Evolutionary conservation across 176 grass and related monocot species (phyloP), one percentile per base, ranked within the genome.

Genomic region (Oryza meyeriana): DNA sequence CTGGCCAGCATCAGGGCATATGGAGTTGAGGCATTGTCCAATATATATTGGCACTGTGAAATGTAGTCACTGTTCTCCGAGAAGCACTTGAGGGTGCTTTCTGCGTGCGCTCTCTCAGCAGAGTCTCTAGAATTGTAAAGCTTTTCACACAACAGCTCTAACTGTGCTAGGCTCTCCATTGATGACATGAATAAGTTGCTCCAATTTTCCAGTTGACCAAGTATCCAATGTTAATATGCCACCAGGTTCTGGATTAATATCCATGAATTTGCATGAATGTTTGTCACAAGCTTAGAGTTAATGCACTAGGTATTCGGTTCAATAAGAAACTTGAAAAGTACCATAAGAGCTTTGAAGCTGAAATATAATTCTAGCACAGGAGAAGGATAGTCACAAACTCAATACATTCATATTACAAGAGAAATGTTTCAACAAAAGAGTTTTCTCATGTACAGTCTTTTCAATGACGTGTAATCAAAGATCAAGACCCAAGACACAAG

Each of bases 11-110:
- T 99, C 85, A 94, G 81, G 71, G 97, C 97, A 83, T 99, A 99
- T 78, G 97, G 97, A 85, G 91, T 99, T 71, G 92, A 92, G 55
- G 97, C 97, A 90, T 99, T 99, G 80, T 99, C 97, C 87, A 99
- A 89, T 91, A 99, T 99, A 85, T 96, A 99, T 83, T 99, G 97
- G 81, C 97, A 99, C 68, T 99, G 97, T 22, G 83, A 85, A 88
- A 99, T 99, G 83, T 99, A 99, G 80, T 96, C 97, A 76, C 91
- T 89, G 87, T 96, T 99, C 85, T 93, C 93, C 77, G 97, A 99
- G 87, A 99, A 99, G 83, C 93, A 99, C 89, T 99, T 99, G 79
- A 99, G 85, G 78, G 97, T 94, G 82, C 83, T 94, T 88, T 92
- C 97, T 84, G 91, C 97, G 85, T 92, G 93, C 47, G 93, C 97